Percentiles rank a stretch among this genome's conserved stretches.
phyloP scores from a whole-genome alignment of 768 basidiomycete genomes.

The Kwoniella dendrophila region DNA sequence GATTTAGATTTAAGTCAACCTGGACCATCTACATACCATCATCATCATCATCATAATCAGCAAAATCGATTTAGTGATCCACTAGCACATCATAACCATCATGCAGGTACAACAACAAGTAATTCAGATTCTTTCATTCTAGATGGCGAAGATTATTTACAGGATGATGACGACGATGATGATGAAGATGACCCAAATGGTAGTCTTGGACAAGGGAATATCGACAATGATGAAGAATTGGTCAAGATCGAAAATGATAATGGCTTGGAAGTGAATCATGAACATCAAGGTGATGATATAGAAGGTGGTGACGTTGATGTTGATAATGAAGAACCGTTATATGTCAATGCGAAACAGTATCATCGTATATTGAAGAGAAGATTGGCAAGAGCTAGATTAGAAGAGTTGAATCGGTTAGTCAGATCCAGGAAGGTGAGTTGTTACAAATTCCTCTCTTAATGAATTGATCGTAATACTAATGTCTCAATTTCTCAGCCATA shows the following conservation, averaged over 20 bases:
- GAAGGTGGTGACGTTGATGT: slow-evolving; percentile 28
- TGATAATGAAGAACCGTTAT: slow-evolving; percentile 94
- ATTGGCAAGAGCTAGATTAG: slow-evolving; percentile 83
- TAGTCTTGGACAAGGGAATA: slow-evolving; percentile 6
- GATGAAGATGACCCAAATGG: neutral
- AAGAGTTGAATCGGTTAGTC: slow-evolving; percentile 90
- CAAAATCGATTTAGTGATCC: neutral
- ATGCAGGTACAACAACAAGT: neutral
- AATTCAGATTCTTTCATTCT: slow-evolving; percentile 14
- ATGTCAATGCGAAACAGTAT: slow-evolving; percentile 99
- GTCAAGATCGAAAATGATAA: slow-evolving; percentile 26
- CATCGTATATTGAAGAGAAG: slow-evolving; percentile 96
- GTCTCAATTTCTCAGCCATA: slow-evolving; percentile 68
- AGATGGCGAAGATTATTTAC: slow-evolving; percentile 28
- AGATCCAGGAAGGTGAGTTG: slow-evolving; percentile 84
- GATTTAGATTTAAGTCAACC: slow-evolving; percentile 29
- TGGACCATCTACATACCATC: slow-evolving; percentile 30
- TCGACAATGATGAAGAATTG: slow-evolving; percentile 24
- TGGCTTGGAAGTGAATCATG: slow-evolving; percentile 22
- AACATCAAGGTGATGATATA: slow-evolving; percentile 10
- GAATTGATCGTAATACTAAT: neutral
- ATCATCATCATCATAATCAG: slow-evolving; percentile 1
- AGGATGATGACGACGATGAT: slow-evolving; percentile 26
- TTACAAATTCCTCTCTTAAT: too few species aligned
- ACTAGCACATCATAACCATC: slow-evolving; percentile 1